phyloP scores from a whole-genome alignment of 352 stramenopile species.

The Pythium folliculosum region DNA sequence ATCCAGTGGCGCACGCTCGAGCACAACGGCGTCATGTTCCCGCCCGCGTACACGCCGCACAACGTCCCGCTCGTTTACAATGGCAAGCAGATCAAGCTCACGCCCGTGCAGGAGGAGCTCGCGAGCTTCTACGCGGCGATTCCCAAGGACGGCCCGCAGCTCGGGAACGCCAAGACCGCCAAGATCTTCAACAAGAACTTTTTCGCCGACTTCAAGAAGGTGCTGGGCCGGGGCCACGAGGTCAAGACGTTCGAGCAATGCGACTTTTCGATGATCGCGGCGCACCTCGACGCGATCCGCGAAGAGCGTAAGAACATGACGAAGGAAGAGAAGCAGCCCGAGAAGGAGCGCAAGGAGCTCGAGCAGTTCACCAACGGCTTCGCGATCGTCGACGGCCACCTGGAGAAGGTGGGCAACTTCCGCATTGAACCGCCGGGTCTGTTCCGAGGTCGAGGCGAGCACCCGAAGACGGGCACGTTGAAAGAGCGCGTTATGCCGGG shows the following conservation, averaged over 20 bases:
- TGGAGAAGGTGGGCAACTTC: slow-evolving; percentile 98
- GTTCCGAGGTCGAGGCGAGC: slow-evolving; percentile 98
- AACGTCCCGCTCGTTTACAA: slow-evolving; percentile 96
- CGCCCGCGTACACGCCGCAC: slow-evolving; percentile 95
- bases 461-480: slow-evolving; percentile 99
- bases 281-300: slow-evolving; percentile 91
- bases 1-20: slow-evolving; percentile 99
- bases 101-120: slow-evolving; percentile 93
- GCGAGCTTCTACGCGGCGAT: slow-evolving; percentile 96
- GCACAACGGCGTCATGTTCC: slow-evolving; percentile 98
- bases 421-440: slow-evolving; percentile 97
- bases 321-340: slow-evolving; percentile 92
- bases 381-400: slow-evolving; percentile 96
- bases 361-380: slow-evolving; percentile 95
- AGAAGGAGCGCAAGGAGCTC: slow-evolving; percentile 92
- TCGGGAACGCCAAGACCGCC: slow-evolving; percentile 95
- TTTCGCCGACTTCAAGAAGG: slow-evolving; percentile 92
- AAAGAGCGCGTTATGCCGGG: slow-evolving; percentile 97
- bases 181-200: slow-evolving; percentile 99
- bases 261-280: slow-evolving; percentile 95
- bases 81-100: slow-evolving; percentile 92
- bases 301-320: slow-evolving; percentile 96
- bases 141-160: slow-evolving; percentile 96
- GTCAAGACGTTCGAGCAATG: slow-evolving; percentile 97
- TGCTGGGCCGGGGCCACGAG: slow-evolving; percentile 92